phyloP scores from a whole-genome alignment of 192 early-diverging fungal genomes.

The Polychytrium aggregatum region DNA sequence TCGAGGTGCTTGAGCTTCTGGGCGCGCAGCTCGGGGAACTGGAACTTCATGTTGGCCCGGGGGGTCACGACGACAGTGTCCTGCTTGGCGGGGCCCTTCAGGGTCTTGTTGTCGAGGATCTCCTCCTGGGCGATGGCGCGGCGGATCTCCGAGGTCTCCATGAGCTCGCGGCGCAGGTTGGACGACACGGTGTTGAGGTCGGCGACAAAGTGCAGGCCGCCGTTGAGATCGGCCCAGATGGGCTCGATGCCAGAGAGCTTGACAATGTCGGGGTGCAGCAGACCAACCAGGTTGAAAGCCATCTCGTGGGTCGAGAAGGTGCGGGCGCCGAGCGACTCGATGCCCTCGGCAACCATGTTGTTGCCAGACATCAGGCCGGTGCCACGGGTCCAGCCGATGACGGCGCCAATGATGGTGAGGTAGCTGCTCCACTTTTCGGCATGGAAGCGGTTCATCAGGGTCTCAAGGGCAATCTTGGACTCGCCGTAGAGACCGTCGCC shows the following conservation, averaged over 20 bases:
- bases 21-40: constrained; percentile 60
- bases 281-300: constrained; percentile 85
- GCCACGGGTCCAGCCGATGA: constrained; percentile 96
- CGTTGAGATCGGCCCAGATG: constrained; percentile 83
- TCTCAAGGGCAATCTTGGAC: constrained; percentile 89
- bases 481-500: constrained; percentile 86
- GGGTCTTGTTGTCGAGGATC: constrained; percentile 65
- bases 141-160: constrained; percentile 77
- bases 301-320: constrained; percentile 88
- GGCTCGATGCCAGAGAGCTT: constrained; percentile 63
- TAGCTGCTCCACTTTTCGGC: constrained; percentile 83
- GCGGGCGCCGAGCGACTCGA: constrained; percentile 77
- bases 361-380: constrained; percentile 90
- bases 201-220: constrained; percentile 77
- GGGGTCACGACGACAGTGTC: constrained; percentile 54
- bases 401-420: constrained; percentile 77
- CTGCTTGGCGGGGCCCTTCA: constrained; percentile 53
- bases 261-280: constrained; percentile 70
- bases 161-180: constrained; percentile 62
- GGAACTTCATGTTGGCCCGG: constrained; percentile 76
- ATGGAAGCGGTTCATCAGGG: constrained; percentile 81
- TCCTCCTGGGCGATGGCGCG: constrained; percentile 71
- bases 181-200: constrained; percentile 71
- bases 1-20: constrained; percentile 54
- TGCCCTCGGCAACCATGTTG: constrained; percentile 77